These are phyloP conservation scores for Chytridiales sp. DNA, from an alignment of 371 early-diverging fungal species.

Conservation along the genomic window DNA sequence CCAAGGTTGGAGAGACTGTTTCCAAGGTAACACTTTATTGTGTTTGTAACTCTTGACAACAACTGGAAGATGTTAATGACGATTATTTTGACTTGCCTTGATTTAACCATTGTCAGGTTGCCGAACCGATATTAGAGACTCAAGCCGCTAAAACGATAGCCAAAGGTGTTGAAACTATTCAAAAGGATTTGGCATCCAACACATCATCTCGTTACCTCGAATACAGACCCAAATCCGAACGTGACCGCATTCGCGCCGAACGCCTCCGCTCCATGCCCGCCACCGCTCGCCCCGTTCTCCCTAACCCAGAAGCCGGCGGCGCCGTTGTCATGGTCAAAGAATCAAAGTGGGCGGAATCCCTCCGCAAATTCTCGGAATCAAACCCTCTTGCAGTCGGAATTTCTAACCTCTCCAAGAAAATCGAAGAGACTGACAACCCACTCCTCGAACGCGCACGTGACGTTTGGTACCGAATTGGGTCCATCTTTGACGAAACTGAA, in stretches of 20 bases:
- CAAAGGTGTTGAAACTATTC: slow-evolving; percentile 79
- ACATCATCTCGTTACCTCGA: slow-evolving; percentile 42
- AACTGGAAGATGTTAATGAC: neutral
- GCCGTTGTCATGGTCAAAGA: slow-evolving; percentile 89
- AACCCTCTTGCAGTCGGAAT: slow-evolving; percentile 77
- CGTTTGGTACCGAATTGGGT: slow-evolving; percentile 51
- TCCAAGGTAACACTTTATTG: slow-evolving; percentile 32
- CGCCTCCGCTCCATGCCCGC: neutral
- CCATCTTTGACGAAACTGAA: slow-evolving; percentile 91
- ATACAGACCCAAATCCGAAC: slow-evolving; percentile 28
- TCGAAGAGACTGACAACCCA: slow-evolving; percentile 90
- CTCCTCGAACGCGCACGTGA: slow-evolving; percentile 80
- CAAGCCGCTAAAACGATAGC: slow-evolving; percentile 81
- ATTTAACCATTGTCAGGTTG: slow-evolving; percentile 28
- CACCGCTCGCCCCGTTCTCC: slow-evolving; percentile 47
- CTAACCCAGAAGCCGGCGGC: slow-evolving; percentile 70
- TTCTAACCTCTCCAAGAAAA: slow-evolving; percentile 70
- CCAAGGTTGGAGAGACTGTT: slow-evolving; percentile 70
- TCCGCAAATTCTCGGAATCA: slow-evolving; percentile 89
- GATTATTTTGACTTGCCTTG: neutral
- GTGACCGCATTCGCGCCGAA: neutral
- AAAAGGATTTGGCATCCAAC: slow-evolving; percentile 67
- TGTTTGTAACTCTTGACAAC: neutral
- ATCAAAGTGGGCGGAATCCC: slow-evolving; percentile 86
- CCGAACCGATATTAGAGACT: slow-evolving; percentile 51